Conservation (phyloP, 2,329 filamentous ascomycete genomes). For the Colletotrichum gigasporum region DNA sequence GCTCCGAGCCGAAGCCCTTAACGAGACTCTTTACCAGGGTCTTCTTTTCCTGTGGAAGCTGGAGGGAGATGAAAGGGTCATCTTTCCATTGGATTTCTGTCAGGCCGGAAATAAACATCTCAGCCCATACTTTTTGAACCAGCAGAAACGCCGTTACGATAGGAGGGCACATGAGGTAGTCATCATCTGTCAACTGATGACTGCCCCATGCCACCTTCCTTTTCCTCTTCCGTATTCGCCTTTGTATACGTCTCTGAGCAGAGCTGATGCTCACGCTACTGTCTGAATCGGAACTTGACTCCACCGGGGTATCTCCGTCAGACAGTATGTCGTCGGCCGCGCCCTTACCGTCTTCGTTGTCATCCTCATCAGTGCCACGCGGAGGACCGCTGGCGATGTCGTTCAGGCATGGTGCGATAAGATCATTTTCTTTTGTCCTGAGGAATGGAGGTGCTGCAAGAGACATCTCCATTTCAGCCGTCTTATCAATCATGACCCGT, state of each 20-base stretch:
- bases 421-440: too few species aligned
- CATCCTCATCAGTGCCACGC: too few species aligned
- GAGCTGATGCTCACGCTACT: too few species aligned
- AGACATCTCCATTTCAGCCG: fast-evolving
- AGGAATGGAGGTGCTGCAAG: too few species aligned
- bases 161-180: neutral
- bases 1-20: neutral
- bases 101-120: neutral
- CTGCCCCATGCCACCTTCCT: fast-evolving
- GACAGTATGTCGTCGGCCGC: too few species aligned
- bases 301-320: too few species aligned
- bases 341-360: too few species aligned
- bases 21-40: neutral
- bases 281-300: too few species aligned
- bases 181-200: neutral
- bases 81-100: neutral
- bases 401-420: too few species aligned
- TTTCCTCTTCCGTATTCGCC: too few species aligned
- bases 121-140: neutral
- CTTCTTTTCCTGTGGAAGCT: neutral
- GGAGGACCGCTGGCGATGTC: too few species aligned
- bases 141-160: neutral
- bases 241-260: too few species aligned
- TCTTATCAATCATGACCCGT: neutral
- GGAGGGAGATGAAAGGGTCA: neutral